These are phyloP conservation scores for Pichia sp. DNA, from an alignment of 1,139 yeast species.

Conservation along the genomic window DNA sequence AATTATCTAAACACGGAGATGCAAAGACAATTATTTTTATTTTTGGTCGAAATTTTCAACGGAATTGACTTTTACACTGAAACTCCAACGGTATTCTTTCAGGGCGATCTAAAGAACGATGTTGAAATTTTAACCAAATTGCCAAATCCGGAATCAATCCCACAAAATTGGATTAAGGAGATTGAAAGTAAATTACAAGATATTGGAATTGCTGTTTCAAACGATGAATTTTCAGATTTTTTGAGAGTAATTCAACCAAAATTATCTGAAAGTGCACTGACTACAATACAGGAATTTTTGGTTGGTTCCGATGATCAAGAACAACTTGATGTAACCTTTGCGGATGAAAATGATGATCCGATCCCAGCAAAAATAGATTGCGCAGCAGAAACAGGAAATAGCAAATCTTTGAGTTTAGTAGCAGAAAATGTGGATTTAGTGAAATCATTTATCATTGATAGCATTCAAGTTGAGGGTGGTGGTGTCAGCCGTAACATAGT, in stretches of 20 bases:
- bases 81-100: background rate
- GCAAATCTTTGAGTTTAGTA: background rate
- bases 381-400: background rate
- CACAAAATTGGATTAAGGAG: background rate
- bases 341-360: background rate
- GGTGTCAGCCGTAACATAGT: background rate
- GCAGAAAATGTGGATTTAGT: background rate
- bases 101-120: background rate
- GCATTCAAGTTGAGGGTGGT: constrained; percentile 4
- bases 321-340: no score
- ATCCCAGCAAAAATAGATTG: background rate
- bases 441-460: constrained; percentile 9
- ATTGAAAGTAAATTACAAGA: background rate
- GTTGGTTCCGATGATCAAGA: no score
- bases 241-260: background rate
- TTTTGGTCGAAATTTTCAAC: background rate
- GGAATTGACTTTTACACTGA: background rate
- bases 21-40: background rate
- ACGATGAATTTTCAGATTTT: background rate
- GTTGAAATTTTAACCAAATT: background rate
- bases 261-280: background rate
- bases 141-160: background rate
- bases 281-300: no score
- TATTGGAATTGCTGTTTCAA: background rate
- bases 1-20: background rate